phyloP scores from a whole-genome alignment of 169 alveolate genomes.

The Miamiensis avidus region DNA sequence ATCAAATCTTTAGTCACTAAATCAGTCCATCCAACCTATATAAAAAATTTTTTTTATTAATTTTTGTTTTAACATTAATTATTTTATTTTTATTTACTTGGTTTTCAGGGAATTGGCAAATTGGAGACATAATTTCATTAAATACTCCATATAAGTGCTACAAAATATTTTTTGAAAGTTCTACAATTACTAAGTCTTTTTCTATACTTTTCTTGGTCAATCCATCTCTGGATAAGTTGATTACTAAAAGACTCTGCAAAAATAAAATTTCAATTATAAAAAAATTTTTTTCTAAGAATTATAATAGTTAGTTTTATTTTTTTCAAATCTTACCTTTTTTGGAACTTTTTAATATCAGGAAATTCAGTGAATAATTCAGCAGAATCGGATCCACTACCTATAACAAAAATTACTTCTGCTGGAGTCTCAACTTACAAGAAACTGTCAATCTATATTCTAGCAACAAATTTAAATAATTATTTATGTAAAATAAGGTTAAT shows the following conservation, averaged over 20 bases:
- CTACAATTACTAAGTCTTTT: slow-evolving; percentile 6
- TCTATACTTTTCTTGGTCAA: neutral
- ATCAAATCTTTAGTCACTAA: slow-evolving; percentile 91
- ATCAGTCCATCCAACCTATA: slow-evolving; percentile 92
- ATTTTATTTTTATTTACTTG: too few relatives aligned
- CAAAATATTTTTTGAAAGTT: slow-evolving; percentile 39
- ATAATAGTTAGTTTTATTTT: neutral
- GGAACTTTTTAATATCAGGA: neutral
- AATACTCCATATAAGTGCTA: slow-evolving; percentile 80
- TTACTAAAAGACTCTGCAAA: neutral
- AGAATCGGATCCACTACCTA: neutral
- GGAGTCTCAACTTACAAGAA: neutral
- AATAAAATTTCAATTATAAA: too few relatives aligned
- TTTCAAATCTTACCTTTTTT: neutral
- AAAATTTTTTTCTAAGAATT: too few relatives aligned
- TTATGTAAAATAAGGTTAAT: too few relatives aligned
- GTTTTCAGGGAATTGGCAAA: slow-evolving; percentile 78
- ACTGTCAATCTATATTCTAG: too few relatives aligned
- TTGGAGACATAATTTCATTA: slow-evolving; percentile 87
- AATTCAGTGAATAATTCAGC: neutral
- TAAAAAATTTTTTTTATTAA: too few relatives aligned
- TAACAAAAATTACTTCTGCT: neutral
- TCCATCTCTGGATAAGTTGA: neutral
- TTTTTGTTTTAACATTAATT: too few relatives aligned
- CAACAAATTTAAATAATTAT: too few relatives aligned